Percentiles rank a stretch among this genome's conserved stretches.
phyloP scores from a whole-genome alignment of 139 green algal genomes.

The Chlorella sorokiniana region DNA sequence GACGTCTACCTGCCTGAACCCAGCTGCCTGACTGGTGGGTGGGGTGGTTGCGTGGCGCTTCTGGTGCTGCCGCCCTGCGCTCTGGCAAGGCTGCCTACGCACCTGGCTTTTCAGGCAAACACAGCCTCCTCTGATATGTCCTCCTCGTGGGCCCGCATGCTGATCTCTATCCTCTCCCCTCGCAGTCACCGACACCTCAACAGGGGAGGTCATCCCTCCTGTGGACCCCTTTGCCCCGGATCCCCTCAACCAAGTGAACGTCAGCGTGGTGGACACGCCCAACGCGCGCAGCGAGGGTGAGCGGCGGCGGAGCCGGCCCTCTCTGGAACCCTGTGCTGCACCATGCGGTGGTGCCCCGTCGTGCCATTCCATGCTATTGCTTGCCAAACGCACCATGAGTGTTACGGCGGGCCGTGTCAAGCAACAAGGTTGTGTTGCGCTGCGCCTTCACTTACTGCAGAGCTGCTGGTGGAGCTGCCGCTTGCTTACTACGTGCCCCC shows the following conservation, averaged over 20 bases:
- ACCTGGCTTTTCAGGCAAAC: background rate
- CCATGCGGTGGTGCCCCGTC: too few relatives aligned
- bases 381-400: background rate
- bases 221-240: background rate
- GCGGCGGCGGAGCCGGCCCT: too few relatives aligned
- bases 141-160: too few relatives aligned
- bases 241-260: background rate
- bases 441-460: background rate
- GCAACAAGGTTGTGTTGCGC: too few relatives aligned
- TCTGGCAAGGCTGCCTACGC: background rate
- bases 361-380: background rate
- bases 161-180: background rate
- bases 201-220: background rate
- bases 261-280: background rate
- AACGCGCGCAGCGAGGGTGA: conserved; percentile 2
- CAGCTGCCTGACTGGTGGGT: background rate
- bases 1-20: conserved; percentile 3
- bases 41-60: background rate
- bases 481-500: conserved; percentile 14
- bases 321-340: background rate
- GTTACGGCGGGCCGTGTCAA: background rate
- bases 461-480: conserved; percentile 18
- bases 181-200: background rate
- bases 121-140: background rate
- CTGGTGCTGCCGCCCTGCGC: background rate